Conservation (phyloP, 805 yeast genomes). For the Wickerhamomyces chaumierensis region DNA sequence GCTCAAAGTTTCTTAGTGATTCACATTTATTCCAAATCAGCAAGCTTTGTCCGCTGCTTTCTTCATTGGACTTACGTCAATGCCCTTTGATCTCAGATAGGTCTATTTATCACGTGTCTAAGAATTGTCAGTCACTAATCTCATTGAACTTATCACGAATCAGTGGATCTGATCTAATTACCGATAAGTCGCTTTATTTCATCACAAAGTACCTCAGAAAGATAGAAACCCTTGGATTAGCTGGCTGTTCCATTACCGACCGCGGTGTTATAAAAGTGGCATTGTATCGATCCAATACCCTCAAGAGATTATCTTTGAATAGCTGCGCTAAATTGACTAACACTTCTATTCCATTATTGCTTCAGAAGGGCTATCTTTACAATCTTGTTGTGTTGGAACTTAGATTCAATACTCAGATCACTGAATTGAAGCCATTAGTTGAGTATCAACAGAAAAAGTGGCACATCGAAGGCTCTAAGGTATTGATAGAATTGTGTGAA, state of each 20-base stretch:
- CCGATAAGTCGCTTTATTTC: slow-evolving; percentile 55
- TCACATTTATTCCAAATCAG: slow-evolving; percentile 40
- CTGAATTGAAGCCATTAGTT: slow-evolving; percentile 54
- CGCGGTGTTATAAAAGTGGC: slow-evolving; percentile 74
- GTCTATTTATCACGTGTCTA: slow-evolving; percentile 60
- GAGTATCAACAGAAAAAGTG: slow-evolving; percentile 22
- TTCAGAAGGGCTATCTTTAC: slow-evolving; percentile 36
- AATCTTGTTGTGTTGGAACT: slow-evolving; percentile 67
- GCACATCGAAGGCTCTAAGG: neutral
- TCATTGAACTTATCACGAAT: slow-evolving; percentile 77
- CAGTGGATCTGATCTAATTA: slow-evolving; percentile 49
- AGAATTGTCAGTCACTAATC: slow-evolving; percentile 43
- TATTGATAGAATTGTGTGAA: neutral
- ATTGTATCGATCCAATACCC: slow-evolving; percentile 30
- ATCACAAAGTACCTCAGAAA: slow-evolving; percentile 33
- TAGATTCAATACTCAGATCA: slow-evolving; percentile 45
- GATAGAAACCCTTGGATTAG: slow-evolving; percentile 68
- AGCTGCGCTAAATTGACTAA: slow-evolving; percentile 54
- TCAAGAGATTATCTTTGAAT: slow-evolving; percentile 66
- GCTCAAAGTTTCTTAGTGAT: slow-evolving; percentile 55
- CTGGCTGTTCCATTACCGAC: slow-evolving; percentile 80
- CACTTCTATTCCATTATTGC: slow-evolving; percentile 41
- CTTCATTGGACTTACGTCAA: slow-evolving; percentile 67
- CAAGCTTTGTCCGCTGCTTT: slow-evolving; percentile 43
- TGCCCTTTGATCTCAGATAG: slow-evolving; percentile 70